Evolutionary conservation across 2,329 filamentous ascomycete species (phyloP).

Genomic region (Clonostachys byssicola): DNA sequence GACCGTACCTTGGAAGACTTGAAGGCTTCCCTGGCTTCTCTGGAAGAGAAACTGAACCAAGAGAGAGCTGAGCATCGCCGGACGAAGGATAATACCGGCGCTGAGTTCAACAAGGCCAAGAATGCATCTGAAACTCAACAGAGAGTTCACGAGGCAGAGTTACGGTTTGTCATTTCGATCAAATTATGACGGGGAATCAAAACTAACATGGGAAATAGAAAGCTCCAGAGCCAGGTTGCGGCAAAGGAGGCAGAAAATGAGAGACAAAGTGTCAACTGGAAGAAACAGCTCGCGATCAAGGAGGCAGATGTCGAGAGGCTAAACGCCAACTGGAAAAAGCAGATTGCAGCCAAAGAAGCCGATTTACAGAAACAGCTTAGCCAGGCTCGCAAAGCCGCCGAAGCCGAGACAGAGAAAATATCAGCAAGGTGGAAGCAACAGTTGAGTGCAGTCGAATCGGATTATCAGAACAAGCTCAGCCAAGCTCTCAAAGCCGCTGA

Average conservation of each 20-base stretch:
- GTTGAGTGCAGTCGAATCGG: constrained; percentile 3
- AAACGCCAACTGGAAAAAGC: not conserved
- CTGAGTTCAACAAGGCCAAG: constrained; percentile 18
- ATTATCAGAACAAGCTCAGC: constrained; percentile 5
- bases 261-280: not conserved
- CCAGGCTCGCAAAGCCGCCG: not conserved
- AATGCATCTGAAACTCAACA: constrained; percentile 15
- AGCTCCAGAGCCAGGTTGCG: not conserved
- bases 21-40: constrained; percentile 36
- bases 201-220: not conserved
- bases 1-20: constrained; percentile 45
- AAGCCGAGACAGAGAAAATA: not conserved
- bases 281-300: constrained; percentile 1
- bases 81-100: constrained; percentile 50
- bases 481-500: not conserved
- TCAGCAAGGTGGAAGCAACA: not conserved
- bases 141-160: constrained; percentile 60
- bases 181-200: not conserved
- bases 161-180: constrained; percentile 35
- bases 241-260: not conserved
- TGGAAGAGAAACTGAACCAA: constrained; percentile 59
- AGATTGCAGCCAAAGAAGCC: constrained; percentile 2
- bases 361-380: not conserved
- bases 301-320: constrained; percentile 5
- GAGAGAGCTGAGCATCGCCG: constrained; percentile 70